Conservation (phyloP, 176 grass and related monocot species). For the Rhynchospora breviuscula region DNA sequence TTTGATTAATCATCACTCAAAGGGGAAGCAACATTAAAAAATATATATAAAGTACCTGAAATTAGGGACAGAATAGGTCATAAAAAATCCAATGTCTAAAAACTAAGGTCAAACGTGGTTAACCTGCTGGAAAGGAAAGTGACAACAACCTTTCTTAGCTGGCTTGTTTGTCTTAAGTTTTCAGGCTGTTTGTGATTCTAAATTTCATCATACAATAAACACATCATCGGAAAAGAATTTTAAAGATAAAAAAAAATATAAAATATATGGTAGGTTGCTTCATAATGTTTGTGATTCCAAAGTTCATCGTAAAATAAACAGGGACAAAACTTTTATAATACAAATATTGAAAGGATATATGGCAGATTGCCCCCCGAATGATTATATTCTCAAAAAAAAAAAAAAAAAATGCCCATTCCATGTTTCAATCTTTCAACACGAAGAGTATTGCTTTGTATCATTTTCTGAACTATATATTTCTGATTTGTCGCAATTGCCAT, state of each 20-base stretch:
- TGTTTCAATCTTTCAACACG: too few species aligned
- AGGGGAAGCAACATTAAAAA: neutral
- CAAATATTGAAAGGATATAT: too few species aligned
- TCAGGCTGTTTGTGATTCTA: neutral
- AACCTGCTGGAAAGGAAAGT: slow-evolving; percentile 21
- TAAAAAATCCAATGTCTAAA: neutral
- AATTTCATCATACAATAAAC: neutral
- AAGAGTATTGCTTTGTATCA: too few species aligned
- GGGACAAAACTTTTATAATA: too few species aligned
- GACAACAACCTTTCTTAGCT: slow-evolving; percentile 6
- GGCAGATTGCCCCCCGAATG: too few species aligned
- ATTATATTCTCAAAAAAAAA: too few species aligned
- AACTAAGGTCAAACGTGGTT: slow-evolving; percentile 19
- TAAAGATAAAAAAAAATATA: neutral
- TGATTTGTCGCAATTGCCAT: too few species aligned
- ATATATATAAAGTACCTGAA: neutral
- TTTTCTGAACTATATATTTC: too few species aligned
- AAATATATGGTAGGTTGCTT: neutral
- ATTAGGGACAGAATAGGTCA: slow-evolving; percentile 8
- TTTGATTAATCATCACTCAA: neutral
- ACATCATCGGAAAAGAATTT: neutral
- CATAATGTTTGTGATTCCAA: too few species aligned
- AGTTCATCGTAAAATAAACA: too few species aligned
- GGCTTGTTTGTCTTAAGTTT: neutral
- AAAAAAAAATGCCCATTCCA: too few species aligned